Evolutionary conservation across 2,329 filamentous ascomycete genomes (phyloP), one percentile per base, ranked within the genome.

Genomic region (Fusarium robinianum): DNA sequence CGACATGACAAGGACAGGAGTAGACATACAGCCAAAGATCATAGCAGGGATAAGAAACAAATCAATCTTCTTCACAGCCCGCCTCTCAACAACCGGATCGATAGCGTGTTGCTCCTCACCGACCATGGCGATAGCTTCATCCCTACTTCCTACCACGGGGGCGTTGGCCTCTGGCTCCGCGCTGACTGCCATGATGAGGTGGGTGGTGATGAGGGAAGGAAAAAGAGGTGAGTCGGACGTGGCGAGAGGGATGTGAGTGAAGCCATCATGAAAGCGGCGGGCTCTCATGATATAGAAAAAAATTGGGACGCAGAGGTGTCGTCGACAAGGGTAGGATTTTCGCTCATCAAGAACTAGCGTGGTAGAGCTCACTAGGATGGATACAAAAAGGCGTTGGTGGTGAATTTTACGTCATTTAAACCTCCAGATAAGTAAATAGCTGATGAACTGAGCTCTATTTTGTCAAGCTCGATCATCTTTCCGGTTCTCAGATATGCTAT

Each of bases 11-110:
- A 36, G 12, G 5, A 31, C 9, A 18, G 8, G 15, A 3, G 12
- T 5, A 8, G 11, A 55, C 67, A 22, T 49, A 71, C 70, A 74
- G 37, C 74, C 74, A 57, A 83, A 58, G 15, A 78, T 73, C 84
- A 88, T 88, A 9, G 80, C 76, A 0, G 85, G 85, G 22, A 88
- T 85, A 31, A 88, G 66, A 50, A 84, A 84, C 51, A 72, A 67
- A 57, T 88, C 84, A 37, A 87, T 85, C 67, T 87, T 88, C 33
- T 79, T 71, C 16, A 87, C 66, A 7, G 84, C 82, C 32, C 77
- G 73, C 12, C 71, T 74, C 45, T 78, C 77, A 1, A 81, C 64
- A 0, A 63, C 69, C 0, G 78, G 76, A 55, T 86, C 83, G 30
- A 83, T 72, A 4, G 65, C 61, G 49, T 77, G 75, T 4, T 70